Base-by-base conservation (phyloP, 257 asterid species). In the Solanum gandarillasii region DNA sequence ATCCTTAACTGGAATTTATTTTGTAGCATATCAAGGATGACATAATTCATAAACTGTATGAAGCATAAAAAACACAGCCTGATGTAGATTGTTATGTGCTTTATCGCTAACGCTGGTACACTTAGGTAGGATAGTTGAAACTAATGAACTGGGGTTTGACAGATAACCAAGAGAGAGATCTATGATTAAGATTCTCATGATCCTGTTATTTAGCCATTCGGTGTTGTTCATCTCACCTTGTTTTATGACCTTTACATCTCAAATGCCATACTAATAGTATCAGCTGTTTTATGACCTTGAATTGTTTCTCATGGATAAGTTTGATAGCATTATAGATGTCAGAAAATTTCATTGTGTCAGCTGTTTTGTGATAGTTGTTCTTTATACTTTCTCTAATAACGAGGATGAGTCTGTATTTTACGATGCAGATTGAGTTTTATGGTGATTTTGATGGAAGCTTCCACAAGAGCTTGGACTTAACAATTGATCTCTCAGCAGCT, bases 381-480 rank as follows among this genome's bases (percentile, higher is more conserved):
- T 3, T 81, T 81, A 32, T 41, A 78, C 65, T 78, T 41, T 58
- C 65, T 41, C 25, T 46, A 46, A 46, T 38, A 46, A 29, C 55
- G 85, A 29, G 85, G 67, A 79, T 7, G 36, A 25, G 38, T 78
- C n/a, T 86, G 41, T 82, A 86, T 34, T 21, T 52, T 43, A 29
- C 18, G 34, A 72, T 87, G 87, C 93, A 95, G 99, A 94, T 97
- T 88, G 99, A 97, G 83, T 97, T 97, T 89, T 97, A 95, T 87
- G 99, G 99, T 88, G 99, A 97, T 90, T 95, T 95, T 73, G 99
- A 97, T 65, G 98, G 98, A 87, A 95, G 98, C 92, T 95, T 97
- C 93, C 98, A 95, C 92, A 97, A 93, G 86, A 95, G 94, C 87
- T 92, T 97, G 88, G 98, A 95, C 92, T 91, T 97, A 91, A 87